Conservation (phyloP, 148 eudicot species). For the Bassia scoparia region DNA sequence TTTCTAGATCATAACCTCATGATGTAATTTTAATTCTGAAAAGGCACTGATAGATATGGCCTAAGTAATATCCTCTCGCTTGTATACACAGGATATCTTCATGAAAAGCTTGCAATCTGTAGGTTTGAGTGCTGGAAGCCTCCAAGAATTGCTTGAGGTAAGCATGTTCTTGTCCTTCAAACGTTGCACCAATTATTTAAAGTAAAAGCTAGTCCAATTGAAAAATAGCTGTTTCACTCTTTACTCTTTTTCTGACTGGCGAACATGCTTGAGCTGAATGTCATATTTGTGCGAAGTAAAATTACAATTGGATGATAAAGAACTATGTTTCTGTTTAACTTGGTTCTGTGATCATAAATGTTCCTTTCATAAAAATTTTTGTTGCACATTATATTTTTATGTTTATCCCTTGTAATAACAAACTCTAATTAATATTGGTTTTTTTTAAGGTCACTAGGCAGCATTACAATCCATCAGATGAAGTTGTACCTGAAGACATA, state of each 20-base stretch:
- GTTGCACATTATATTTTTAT: not conserved
- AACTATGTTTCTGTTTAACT: not conserved
- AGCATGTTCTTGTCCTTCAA: not conserved
- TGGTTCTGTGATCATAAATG: not conserved
- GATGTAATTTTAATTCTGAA: not conserved
- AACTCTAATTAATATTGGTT: constrained; percentile 7
- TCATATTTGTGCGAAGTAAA: not conserved
- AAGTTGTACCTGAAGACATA: constrained; percentile 79
- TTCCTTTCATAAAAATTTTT: not conserved
- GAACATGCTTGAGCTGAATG: not conserved
- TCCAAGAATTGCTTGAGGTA: constrained; percentile 89
- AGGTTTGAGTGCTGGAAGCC: constrained; percentile 66
- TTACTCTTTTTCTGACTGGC: not conserved
- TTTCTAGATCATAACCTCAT: not conserved
- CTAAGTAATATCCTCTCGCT: constrained; percentile 2
- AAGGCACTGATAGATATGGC: not conserved
- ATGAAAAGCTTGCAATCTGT: constrained; percentile 87
- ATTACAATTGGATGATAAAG: not conserved
- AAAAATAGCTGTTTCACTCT: not conserved
- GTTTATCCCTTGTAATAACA: not conserved
- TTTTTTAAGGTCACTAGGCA: constrained; percentile 56
- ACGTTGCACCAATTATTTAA: not conserved
- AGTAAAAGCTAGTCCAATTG: not conserved
- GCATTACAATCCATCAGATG: constrained; percentile 52
- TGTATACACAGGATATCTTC: constrained; percentile 71